Base-by-base conservation (phyloP, 208 protist genomes). In the Naegleria lovaniensis region DNA sequence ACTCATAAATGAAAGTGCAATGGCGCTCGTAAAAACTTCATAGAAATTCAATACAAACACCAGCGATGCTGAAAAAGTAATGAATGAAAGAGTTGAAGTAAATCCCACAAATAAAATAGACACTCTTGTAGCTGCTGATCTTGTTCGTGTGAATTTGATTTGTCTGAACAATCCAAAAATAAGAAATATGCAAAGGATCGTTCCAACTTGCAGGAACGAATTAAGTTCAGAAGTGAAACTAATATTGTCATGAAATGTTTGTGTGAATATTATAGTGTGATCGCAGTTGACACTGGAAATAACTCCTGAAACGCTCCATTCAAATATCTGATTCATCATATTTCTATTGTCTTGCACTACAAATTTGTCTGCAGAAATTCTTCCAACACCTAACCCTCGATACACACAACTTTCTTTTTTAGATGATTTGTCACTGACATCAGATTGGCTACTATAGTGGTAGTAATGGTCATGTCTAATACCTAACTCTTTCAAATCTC, bases 21-120 rank as follows among this genome's bases (percentile, higher is more conserved):
- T 91, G 48, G 94, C 94, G n/a, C 92, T 90, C 48, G 94, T 94
- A 91, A 95, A 95, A 13, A 95, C 43, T 40, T 41, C 83, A 43
- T 95, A 92, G 13, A 93, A 89, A 40, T 92, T 19, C 9, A 88
- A 43, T 15, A 90, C 2, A 40, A 29, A 88, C 22, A 51, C 33
- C 22, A 88, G 48, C 22, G 92, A 39, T 89, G 5, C 22, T 75
- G 76, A 41, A 22, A 84, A 40, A 0, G 16, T 40, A 84, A 41
- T 11, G 29, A 41, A 84, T 7, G 29, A 41, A 40, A 39, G 15
- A 67, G 85, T 89, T 75, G 48, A 67, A 6, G 67, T 79, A 79
- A 79, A 79, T 25, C 48, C 85, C 0, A 89, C 33, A 6, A 67
- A 51, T 13, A 89, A 41, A 55, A 67, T 33, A 40, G 85, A 89